Evolutionary conservation across 2,329 filamentous ascomycete species (phyloP), one percentile per base, ranked within the genome.

Genomic region (Aspergillus sp.): DNA sequence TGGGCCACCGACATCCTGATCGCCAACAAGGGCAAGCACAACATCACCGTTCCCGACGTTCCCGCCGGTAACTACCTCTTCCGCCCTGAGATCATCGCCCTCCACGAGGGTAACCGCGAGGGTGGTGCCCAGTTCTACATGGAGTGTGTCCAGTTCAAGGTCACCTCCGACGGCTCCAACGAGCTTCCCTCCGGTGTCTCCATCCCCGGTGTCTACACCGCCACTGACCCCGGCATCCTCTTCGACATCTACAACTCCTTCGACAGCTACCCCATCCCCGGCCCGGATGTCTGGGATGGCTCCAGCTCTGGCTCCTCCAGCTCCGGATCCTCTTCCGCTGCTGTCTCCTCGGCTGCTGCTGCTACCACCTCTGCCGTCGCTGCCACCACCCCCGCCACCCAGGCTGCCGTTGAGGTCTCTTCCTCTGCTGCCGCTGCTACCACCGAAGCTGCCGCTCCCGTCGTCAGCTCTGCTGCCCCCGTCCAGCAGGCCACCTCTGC

Each of bases 1-100:
- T 68, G 66, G 66, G 66, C 66, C 1, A 64, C 66, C 21, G 55
- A 62, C 7, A 65, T 49, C 30, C 61, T 68, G 57, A 64, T 68
- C 53, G 57, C 36, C 42, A 64, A 68, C 61, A 36, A 25, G 23
- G 66, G 66, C 61, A 68, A 68, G 63, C 66, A 68, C 64, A 65
- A 63, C 44, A 44, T 66, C 48, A 65, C 63, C 53, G 59, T 68
- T 25, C 66, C 66, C 54, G 63, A 68, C 32, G 58, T 68, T 50
- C 62, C 64, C 19, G 64, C 66, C 19, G 66, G 66, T 38, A 42
- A 68, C 42, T 68, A 68, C 60, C 64, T 68, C 36, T 62, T 68
- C 60, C 66, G 66, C 15, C 66, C 66, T 8, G 66, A 66, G 63
- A 65, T 68, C 66, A 68, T 68, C 25, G 66, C 59, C 58, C 64